Conservation (phyloP, 1,139 yeast genomes). For the Pichia sp. region DNA sequence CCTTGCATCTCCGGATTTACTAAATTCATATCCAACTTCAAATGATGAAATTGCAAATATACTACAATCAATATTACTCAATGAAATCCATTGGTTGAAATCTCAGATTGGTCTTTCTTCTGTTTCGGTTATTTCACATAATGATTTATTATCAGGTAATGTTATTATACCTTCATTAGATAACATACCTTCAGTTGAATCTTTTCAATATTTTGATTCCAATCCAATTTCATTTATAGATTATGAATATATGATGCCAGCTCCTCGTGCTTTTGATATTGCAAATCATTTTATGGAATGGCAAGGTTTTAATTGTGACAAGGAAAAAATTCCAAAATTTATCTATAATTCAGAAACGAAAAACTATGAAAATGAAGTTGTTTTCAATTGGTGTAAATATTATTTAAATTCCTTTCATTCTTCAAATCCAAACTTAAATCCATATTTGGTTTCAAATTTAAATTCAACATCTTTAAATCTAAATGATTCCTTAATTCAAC, state of each 20-base stretch:
- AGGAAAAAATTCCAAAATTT: constrained; percentile 54
- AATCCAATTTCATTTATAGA: constrained; percentile 50
- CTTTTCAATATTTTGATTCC: neutral
- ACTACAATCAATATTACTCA: constrained; percentile 32
- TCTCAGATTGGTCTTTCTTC: constrained; percentile 37
- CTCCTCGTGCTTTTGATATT: constrained; percentile 75
- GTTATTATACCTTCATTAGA: constrained; percentile 46
- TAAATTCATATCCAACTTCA: neutral
- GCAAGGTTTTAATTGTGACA: constrained; percentile 77
- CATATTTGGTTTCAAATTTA: neutral
- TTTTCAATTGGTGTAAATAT: constrained; percentile 47
- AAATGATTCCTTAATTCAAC: constrained; percentile 27
- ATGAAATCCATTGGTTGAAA: constrained; percentile 54
- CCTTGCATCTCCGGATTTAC: constrained; percentile 12
- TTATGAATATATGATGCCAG: constrained; percentile 75
- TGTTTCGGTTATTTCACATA: constrained; percentile 59
- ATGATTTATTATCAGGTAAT: constrained; percentile 69
- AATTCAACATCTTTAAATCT: constrained; percentile 19
- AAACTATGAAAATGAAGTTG: constrained; percentile 25
- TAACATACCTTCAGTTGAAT: neutral
- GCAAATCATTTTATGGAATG: constrained; percentile 86
- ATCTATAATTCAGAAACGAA: constrained; percentile 2
- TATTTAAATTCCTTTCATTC: constrained; percentile 28
- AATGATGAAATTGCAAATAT: neutral
- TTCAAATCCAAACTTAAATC: constrained; percentile 9